Conservation (phyloP, 2,329 filamentous ascomycete genomes). For the Elsinoe australis region DNA sequence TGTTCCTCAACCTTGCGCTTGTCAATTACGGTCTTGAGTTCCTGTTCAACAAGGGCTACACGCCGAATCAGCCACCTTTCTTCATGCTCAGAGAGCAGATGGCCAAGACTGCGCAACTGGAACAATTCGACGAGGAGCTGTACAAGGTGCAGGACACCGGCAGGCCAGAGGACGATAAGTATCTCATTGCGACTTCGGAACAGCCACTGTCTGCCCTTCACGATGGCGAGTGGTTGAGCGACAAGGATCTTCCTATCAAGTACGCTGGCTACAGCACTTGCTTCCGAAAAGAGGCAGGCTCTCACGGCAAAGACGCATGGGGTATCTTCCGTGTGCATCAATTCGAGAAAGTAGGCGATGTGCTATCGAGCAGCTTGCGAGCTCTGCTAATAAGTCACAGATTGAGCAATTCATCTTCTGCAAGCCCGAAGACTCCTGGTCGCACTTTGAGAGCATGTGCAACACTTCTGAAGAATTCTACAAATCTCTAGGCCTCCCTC, state of each 20-base stretch:
- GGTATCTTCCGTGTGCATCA: conserved; percentile 97
- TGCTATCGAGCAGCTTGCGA: conserved; percentile 21
- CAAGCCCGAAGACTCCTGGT: conserved; percentile 85
- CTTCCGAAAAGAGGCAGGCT: conserved; percentile 90
- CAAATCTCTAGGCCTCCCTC: conserved; percentile 78
- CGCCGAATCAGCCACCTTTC: conserved; percentile 63
- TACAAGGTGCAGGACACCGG: conserved; percentile 90
- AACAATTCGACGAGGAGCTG: conserved; percentile 94
- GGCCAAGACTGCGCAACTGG: conserved; percentile 95
- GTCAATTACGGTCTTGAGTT: conserved; percentile 94
- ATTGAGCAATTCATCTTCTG: conserved; percentile 73
- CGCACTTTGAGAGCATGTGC: conserved; percentile 92
- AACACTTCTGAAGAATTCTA: conserved; percentile 88
- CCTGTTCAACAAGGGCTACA: conserved; percentile 61
- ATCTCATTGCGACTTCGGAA: conserved; percentile 75
- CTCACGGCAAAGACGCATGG: conserved; percentile 90
- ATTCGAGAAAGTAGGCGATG: conserved; percentile 70
- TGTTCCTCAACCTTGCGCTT: conserved; percentile 85
- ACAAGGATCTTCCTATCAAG: conserved; percentile 81
- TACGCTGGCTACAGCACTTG: conserved; percentile 84
- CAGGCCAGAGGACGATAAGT: conserved; percentile 74
- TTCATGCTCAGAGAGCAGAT: conserved; percentile 95
- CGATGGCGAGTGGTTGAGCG: conserved; percentile 84
- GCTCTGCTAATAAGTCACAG: conserved; percentile 25
- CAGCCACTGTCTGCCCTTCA: conserved; percentile 86